phyloP scores from a whole-genome alignment of 1,284 basidiomycete genomes.

The Marasmius oreades region DNA sequence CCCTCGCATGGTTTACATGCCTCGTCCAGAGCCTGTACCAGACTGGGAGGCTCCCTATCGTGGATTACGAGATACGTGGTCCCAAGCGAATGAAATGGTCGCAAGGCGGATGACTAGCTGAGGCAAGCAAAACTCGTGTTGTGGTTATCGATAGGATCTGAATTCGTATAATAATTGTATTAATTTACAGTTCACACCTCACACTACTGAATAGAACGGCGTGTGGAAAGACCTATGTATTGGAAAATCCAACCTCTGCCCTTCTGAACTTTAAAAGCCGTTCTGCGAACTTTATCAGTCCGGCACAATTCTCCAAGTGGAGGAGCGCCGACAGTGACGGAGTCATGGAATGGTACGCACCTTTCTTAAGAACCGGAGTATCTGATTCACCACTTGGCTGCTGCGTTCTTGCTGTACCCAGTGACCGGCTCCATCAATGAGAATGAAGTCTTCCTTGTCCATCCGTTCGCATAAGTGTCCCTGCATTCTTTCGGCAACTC shows the following conservation, averaged over 20 bases:
- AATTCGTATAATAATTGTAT: too few species aligned
- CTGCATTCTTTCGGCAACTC: conserved; percentile 38
- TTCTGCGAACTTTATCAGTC: neutral
- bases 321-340: neutral
- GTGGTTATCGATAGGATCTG: neutral
- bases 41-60: conserved; percentile 30
- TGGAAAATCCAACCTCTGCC: neutral
- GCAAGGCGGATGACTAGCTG: conserved; percentile 15
- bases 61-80: conserved; percentile 24
- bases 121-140: neutral
- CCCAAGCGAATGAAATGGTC: conserved; percentile 26
- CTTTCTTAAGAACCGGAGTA: conserved; percentile 35
- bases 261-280: neutral
- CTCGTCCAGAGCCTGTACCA: conserved; percentile 26
- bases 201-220: neutral
- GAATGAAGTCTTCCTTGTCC: conserved; percentile 44
- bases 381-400: conserved; percentile 34
- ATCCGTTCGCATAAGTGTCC: conserved; percentile 33
- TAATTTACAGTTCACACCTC: too few species aligned
- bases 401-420: conserved; percentile 59
- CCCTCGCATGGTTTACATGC: conserved; percentile 27
- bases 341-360: neutral
- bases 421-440: conserved; percentile 57
- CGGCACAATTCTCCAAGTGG: neutral
- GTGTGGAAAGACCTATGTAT: neutral